phyloP scores from a whole-genome alignment of 768 basidiomycete species.

The Amanita brunnescens region DNA sequence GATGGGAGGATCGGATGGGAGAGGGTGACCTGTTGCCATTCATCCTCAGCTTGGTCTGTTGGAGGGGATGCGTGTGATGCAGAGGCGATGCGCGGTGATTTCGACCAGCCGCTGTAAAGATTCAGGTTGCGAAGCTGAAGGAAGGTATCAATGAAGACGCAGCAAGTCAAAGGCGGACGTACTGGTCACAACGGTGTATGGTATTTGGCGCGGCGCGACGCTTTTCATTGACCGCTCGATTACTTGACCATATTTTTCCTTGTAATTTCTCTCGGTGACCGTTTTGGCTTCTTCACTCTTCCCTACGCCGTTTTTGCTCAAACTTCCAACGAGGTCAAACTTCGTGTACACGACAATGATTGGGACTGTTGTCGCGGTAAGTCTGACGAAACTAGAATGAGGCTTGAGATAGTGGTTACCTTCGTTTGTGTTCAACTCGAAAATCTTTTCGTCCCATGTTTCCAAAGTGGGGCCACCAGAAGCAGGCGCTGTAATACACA shows the following conservation, averaged over 20 bases:
- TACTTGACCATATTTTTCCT: neutral
- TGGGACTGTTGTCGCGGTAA: conserved; percentile 11
- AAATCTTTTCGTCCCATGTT: conserved; percentile 17
- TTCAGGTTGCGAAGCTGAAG: neutral
- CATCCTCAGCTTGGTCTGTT: too few relatives aligned
- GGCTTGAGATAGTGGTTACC: neutral
- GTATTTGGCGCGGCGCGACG: neutral
- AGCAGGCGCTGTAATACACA: conserved; percentile 17
- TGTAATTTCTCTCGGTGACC: neutral
- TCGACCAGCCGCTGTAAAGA: neutral
- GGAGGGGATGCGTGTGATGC: too few relatives aligned
- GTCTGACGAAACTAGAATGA: conserved; percentile 6
- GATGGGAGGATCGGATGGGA: too few relatives aligned
- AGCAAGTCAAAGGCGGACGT: neutral
- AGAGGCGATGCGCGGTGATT: too few relatives aligned
- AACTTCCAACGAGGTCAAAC: conserved; percentile 17
- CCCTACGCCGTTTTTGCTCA: too few relatives aligned
- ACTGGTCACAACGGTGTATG: neutral
- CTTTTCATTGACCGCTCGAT: neutral
- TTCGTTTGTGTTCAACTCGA: conserved; percentile 10
- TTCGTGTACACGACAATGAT: conserved; percentile 25
- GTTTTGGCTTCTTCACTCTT: neutral
- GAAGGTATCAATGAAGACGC: neutral
- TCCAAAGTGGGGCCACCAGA: conserved; percentile 13
- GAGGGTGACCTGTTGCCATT: too few relatives aligned